Percentiles rank a stretch among this genome's conserved stretches.
These are phyloP conservation scores for Blakeslea trispora DNA, from an alignment of 371 early-diverging fungal species.

Conservation along the genomic window DNA sequence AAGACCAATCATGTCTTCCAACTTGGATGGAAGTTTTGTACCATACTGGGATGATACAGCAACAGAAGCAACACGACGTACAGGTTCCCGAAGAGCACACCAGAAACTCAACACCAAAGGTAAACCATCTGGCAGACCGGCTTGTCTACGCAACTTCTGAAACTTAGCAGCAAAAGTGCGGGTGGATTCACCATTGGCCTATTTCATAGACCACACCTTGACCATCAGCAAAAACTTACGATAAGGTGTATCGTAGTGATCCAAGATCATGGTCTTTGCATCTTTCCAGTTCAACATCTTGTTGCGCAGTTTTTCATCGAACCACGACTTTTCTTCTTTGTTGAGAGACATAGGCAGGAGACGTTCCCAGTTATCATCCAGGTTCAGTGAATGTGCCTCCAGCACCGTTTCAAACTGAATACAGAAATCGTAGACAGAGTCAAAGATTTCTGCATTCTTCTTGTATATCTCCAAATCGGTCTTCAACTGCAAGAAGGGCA, in stretches of 20 bases:
- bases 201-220: not conserved
- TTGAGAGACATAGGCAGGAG: constrained; percentile 8
- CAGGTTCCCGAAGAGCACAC: constrained; percentile 1
- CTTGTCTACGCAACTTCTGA: constrained; percentile 3
- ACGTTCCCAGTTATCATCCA: no score
- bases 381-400: no score
- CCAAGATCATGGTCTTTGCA: not conserved
- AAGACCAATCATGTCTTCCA: not conserved
- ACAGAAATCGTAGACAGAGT: no score
- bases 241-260: constrained; percentile 9
- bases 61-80: not conserved
- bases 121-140: constrained; percentile 1
- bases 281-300: not conserved
- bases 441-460: no score
- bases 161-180: not conserved
- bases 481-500: no score
- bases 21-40: not conserved
- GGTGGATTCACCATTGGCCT: not conserved
- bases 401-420: no score
- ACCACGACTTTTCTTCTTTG: constrained; percentile 2
- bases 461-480: no score
- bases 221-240: constrained; percentile 4
- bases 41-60: constrained; percentile 1
- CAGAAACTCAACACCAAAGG: not conserved
- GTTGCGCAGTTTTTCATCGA: not conserved